phyloP scores from a whole-genome alignment of 2,329 filamentous ascomycete genomes.

The Raffaelea albimanens region DNA sequence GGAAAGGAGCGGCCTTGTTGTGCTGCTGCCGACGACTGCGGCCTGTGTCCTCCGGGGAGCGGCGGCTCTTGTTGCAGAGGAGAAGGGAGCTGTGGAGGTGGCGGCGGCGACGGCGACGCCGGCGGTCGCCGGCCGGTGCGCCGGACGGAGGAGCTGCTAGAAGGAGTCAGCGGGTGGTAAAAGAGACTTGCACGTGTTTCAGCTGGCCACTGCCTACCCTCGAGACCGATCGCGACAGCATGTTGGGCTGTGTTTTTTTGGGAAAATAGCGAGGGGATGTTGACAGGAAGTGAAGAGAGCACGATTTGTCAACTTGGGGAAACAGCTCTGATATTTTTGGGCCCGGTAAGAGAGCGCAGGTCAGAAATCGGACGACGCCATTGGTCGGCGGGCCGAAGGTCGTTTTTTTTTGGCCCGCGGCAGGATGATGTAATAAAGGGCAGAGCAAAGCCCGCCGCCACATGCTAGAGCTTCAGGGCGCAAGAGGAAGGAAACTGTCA shows the following conservation, averaged over 20 bases:
- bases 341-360: no score
- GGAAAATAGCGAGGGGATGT: background rate
- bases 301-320: no score
- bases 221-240: constrained; percentile 10
- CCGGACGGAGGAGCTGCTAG: constrained; percentile 8
- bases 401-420: no score
- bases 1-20: background rate
- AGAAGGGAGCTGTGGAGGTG: background rate
- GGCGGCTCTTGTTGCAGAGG: background rate
- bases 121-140: constrained; percentile 2
- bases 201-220: constrained; percentile 2
- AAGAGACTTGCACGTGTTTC: background rate
- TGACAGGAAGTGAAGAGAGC: background rate
- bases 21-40: background rate
- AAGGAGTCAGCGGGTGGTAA: background rate
- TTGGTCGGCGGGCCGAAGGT: no score
- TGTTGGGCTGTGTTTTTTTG: background rate
- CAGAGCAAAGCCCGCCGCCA: no score
- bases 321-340: no score
- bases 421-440: no score
- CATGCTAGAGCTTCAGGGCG: no score
- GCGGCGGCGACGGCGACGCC: background rate
- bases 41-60: background rate
- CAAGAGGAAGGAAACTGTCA: no score
- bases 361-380: no score